Evolutionary conservation across 441 rosid species (phyloP), one percentile per base, ranked within the genome.

Genomic region (Pelargonium fulgidum): DNA sequence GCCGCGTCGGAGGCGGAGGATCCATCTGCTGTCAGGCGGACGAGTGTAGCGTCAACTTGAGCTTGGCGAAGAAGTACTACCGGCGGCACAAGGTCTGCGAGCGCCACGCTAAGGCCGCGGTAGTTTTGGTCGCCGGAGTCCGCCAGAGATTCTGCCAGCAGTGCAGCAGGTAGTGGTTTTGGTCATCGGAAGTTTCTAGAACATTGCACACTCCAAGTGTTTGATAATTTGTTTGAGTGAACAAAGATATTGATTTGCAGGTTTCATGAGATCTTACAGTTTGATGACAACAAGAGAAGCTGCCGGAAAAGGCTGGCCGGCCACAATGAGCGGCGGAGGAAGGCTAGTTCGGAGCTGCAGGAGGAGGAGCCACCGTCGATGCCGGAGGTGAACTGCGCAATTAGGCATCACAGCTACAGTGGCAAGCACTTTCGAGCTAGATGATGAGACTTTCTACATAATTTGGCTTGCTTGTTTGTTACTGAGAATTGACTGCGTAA

Each of bases 81-180:
- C 66, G 77, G 6, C 74, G 85, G 14, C 85, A 82, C 74, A 80
- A 64, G 75, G 84, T 82, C 67, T 82, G 86, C 58, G 84, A 82
- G 68, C 47, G 66, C 65, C 86, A 82, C 48, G 82, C 84, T 16
- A 82, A 82, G 75, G 84, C 81, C 16, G 62, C 79, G 47, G 66
- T 64, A 45, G 85, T 78, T 69, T 71, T 70, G 62, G 80, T 82
- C 22, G 59, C 66, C 47, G 78, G 81, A 16, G 13, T 73, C 10
- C 75, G 19, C 54, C 85, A 80, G 76, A 76, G 83, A 63, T 82
- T 82, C 12, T 82, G 83, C 71, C 85, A 80, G 75, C 83, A 82
- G 73, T 82, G 82, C 66, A 80, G 82, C 78, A 78, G 75, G 82
- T 80, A 17, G 10, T 16, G 5, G 61, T 3, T 17, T 0, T 1